Conservation (phyloP, 2,329 filamentous ascomycete species). For the Cordyceps cateniannulata region DNA sequence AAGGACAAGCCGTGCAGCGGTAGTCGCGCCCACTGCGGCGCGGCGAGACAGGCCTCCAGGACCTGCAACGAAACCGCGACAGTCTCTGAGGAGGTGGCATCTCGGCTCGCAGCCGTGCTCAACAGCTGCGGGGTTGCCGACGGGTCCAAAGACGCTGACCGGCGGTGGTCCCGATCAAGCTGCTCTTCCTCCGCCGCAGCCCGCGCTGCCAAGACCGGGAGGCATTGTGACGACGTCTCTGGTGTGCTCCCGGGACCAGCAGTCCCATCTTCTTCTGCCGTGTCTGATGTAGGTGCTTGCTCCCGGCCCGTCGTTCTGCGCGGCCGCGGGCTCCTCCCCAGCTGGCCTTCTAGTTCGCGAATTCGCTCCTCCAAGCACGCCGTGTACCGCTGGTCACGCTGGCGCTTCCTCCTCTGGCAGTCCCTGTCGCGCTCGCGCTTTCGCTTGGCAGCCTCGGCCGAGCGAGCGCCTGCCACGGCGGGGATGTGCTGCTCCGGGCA, state of each 20-base stretch:
- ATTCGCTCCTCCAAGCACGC: neutral
- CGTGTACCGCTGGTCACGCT: neutral
- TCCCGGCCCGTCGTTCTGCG: neutral
- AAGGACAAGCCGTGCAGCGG: neutral
- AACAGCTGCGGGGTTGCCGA: neutral
- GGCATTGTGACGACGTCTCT: neutral
- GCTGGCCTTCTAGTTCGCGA: neutral
- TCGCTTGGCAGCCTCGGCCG: neutral
- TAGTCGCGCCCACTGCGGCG: neutral
- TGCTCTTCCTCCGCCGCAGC: neutral
- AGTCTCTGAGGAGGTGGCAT: neutral
- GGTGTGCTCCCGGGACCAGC: neutral
- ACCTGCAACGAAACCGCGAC: neutral
- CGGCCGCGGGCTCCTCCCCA: neutral
- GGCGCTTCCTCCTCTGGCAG: neutral
- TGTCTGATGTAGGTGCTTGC: too few species aligned
- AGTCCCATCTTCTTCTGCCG: neutral
- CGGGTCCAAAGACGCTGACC: neutral
- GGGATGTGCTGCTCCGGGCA: neutral
- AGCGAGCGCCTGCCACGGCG: neutral
- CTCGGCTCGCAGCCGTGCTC: neutral
- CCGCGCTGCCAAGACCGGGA: neutral
- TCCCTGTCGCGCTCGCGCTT: constrained; percentile 1
- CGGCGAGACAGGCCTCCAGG: neutral
- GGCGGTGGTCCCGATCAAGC: neutral